Base-by-base conservation (phyloP, 2,329 filamentous ascomycete species). In the Alternaria rosae region DNA sequence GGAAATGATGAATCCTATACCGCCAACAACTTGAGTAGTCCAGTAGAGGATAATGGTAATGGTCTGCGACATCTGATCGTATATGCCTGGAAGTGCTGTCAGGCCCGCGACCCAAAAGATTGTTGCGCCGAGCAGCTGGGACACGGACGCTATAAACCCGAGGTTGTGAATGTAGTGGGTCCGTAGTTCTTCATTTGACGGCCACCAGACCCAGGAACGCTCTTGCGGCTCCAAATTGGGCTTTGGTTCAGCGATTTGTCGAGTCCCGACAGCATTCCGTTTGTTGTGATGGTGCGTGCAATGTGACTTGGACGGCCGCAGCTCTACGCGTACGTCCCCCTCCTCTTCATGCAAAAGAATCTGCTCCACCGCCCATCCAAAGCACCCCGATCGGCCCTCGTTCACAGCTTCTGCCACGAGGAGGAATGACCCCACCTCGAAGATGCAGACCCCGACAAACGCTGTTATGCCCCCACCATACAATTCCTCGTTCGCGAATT, bases 341-440 rank as follows among this genome's bases (percentile, higher is more conserved):
- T 70, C 70, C 17, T 65, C 63, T 17, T 66, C 61, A 13, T 70
- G 70, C 42, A 80, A 80, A 3, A 86, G 42, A 0, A 81, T 82
- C 21, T 82, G 81, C 66, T 90, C 85, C 1, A 91, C 68, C 0
- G 89, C 89, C 88, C 88, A 92, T 4, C 89, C 89, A 72, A 91
- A 91, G 73, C 89, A 92, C 12, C 85, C 87, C 0, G 84, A 80
- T 12, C 85, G 81, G 68, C 90, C 87, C 70, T 88, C 87, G 72
- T 92, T 92, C n/a, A 91, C 82, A 4, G 89, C 89, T 75, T 92
- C 89, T 2, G 90, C 79, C 76, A 91, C 82, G 25, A 91, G 80
- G 2, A 91, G 76, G 1, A 91, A 71, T 35, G 86, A 88, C 0
- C 89, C 89, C 5, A 89, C 56, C 67, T 89, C 88, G 72, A 92